Percentiles rank a stretch among this genome's conserved stretches.
Conservation (phyloP, 2,329 filamentous ascomycete genomes). For the Colletotrichum sp. region DNA sequence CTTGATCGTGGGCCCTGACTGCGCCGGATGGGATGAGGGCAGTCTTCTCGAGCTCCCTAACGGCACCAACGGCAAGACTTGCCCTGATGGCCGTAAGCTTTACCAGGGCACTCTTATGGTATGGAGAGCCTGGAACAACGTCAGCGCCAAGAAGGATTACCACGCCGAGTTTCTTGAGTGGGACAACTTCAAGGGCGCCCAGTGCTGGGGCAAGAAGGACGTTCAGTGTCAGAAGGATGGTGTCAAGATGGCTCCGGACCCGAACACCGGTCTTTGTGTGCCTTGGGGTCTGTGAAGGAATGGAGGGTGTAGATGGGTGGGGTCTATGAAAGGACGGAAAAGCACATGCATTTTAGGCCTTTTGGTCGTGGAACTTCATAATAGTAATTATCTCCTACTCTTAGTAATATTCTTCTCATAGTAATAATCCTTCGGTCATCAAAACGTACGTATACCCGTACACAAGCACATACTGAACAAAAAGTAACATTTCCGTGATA, state of each 20-base stretch:
- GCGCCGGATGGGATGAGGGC: background rate
- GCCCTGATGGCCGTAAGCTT: background rate
- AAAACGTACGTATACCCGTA: background rate
- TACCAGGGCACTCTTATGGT: background rate
- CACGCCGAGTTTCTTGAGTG: background rate
- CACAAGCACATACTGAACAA: too few relatives aligned
- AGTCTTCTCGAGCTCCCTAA: background rate
- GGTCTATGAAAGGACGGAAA: background rate
- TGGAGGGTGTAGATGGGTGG: background rate
- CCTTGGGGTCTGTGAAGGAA: background rate
- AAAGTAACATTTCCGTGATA: too few relatives aligned
- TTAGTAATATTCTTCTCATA: background rate
- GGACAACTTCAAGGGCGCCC: slow-evolving; percentile 9
- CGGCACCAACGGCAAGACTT: background rate
- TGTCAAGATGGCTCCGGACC: background rate
- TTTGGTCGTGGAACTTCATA: background rate
- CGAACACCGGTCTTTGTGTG: background rate
- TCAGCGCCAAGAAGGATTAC: background rate
- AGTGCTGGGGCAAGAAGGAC: background rate
- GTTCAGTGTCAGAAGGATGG: background rate
- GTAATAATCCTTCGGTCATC: background rate
- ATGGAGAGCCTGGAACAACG: slow-evolving; percentile 1
- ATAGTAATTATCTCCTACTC: background rate
- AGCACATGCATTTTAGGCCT: background rate
- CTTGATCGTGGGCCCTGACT: background rate